A percentile compares a stretch with the other conserved stretches of the same genome.
Conservation (phyloP, 164 flowering plant species). For the Berberis vulgaris region DNA sequence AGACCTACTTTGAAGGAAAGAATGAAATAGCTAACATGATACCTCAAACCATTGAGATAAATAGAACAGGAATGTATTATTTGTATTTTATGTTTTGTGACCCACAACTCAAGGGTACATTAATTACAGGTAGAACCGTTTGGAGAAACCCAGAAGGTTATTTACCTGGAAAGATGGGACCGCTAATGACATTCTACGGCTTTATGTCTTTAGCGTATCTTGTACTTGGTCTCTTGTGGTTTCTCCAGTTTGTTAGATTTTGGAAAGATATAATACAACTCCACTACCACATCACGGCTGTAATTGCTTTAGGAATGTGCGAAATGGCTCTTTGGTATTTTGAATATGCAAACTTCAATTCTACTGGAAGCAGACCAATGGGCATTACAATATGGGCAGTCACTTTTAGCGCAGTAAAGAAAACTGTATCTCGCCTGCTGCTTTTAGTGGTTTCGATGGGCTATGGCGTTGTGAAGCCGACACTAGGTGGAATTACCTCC, state of each 20-base stretch:
- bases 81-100: constrained; percentile 72
- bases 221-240: constrained; percentile 71
- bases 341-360: constrained; percentile 68
- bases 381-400: constrained; percentile 81
- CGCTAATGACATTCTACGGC: constrained; percentile 73
- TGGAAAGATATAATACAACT: constrained; percentile 74
- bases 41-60: constrained; percentile 34
- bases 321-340: constrained; percentile 90
- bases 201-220: constrained; percentile 77
- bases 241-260: constrained; percentile 55
- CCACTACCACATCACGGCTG: constrained; percentile 63
- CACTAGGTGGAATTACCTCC: constrained; percentile 72
- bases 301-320: constrained; percentile 88
- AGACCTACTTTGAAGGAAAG: constrained; percentile 45
- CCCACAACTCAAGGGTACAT: constrained; percentile 53
- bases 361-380: constrained; percentile 74
- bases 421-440: constrained; percentile 78
- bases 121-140: constrained; percentile 64
- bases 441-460: constrained; percentile 87
- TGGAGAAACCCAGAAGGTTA: constrained; percentile 90
- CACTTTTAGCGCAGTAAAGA: constrained; percentile 59
- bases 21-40: constrained; percentile 38
- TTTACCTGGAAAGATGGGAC: constrained; percentile 84
- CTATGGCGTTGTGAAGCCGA: constrained; percentile 71
- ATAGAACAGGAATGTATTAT: constrained; percentile 73